These are phyloP conservation scores for Malus hybrid DNA, from an alignment of 331 rosid genomes.

Conservation along the genomic window DNA sequence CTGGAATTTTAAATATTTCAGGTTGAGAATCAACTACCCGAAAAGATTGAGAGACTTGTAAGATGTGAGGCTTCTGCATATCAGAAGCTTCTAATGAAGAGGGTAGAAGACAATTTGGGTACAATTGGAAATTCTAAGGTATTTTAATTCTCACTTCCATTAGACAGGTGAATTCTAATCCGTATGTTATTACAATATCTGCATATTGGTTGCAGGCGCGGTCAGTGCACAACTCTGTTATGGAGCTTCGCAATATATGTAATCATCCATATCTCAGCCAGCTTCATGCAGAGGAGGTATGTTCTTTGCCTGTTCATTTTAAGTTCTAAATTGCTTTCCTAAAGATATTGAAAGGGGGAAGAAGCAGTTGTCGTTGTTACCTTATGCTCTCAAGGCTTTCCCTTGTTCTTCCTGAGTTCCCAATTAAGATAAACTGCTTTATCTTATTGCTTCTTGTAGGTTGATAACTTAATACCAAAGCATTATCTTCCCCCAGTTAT, in stretches of 20 bases:
- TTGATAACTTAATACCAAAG: conserved; percentile 76
- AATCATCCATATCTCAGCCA: conserved; percentile 99
- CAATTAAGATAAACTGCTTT: not conserved
- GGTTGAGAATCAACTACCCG: conserved; percentile 97
- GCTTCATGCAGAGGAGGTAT: conserved; percentile 95
- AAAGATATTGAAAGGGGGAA: conserved; percentile 6
- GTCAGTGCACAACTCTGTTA: conserved; percentile 95
- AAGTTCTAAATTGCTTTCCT: conserved; percentile 10
- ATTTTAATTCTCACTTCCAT: conserved; percentile 3
- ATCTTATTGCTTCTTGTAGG: conserved; percentile 40
- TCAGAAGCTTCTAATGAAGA: conserved; percentile 96
- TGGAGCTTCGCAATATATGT: conserved; percentile 99
- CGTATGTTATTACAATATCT: not conserved
- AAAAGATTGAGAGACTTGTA: conserved; percentile 92
- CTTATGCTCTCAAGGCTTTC: not conserved
- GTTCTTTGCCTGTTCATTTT: conserved; percentile 15
- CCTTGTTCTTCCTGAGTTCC: not conserved
- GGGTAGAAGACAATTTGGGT: conserved; percentile 98
- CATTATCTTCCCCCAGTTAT: conserved; percentile 89
- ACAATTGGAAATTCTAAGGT: conserved; percentile 83
- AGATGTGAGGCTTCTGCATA: conserved; percentile 99
- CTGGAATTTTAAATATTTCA: conserved; percentile 28
- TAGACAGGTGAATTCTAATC: not conserved
- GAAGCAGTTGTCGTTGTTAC: conserved; percentile 1
- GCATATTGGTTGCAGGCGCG: conserved; percentile 50